These are phyloP conservation scores for Coemansia sp. DNA, from an alignment of 192 early-diverging fungal genomes.

Conservation along the genomic window DNA sequence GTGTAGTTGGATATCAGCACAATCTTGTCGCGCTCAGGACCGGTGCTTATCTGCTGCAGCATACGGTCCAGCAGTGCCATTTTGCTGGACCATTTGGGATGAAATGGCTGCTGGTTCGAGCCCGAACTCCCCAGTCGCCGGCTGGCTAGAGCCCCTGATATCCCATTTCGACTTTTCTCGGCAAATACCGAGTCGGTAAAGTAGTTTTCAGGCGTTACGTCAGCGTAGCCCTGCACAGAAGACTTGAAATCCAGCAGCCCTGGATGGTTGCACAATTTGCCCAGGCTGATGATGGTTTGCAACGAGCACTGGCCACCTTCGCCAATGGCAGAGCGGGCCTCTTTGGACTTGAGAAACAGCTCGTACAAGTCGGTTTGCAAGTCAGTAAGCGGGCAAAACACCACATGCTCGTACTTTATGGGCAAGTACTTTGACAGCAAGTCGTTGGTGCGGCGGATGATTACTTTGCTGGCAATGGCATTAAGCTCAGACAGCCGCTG, in stretches of 20 bases:
- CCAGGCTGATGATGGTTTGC: conserved; percentile 85
- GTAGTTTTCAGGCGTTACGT: conserved; percentile 57
- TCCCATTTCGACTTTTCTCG: neutral
- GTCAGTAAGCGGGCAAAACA: conserved; percentile 82
- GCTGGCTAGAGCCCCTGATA: conserved; percentile 1
- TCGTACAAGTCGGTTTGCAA: conserved; percentile 82
- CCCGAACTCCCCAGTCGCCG: conserved; percentile 12
- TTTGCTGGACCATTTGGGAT: conserved; percentile 84
- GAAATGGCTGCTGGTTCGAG: conserved; percentile 24
- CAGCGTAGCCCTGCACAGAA: conserved; percentile 61
- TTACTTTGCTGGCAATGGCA: conserved; percentile 87
- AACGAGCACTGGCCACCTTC: conserved; percentile 81
- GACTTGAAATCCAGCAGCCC: conserved; percentile 71
- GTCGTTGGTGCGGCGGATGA: conserved; percentile 95
- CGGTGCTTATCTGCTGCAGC: conserved; percentile 67
- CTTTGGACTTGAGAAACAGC: conserved; percentile 70
- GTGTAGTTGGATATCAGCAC: conserved; percentile 99
- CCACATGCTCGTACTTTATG: conserved; percentile 96
- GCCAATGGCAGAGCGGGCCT: conserved; percentile 55
- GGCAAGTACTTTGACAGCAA: conserved; percentile 96
- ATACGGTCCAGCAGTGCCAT: conserved; percentile 80
- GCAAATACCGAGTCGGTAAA: conserved; percentile 30
- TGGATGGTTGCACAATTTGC: conserved; percentile 98
- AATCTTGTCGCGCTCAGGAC: conserved; percentile 84
- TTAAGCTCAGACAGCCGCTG: conserved; percentile 82